Base-by-base conservation (phyloP, 2,329 filamentous ascomycete species). In the Helminthosporium solani region DNA sequence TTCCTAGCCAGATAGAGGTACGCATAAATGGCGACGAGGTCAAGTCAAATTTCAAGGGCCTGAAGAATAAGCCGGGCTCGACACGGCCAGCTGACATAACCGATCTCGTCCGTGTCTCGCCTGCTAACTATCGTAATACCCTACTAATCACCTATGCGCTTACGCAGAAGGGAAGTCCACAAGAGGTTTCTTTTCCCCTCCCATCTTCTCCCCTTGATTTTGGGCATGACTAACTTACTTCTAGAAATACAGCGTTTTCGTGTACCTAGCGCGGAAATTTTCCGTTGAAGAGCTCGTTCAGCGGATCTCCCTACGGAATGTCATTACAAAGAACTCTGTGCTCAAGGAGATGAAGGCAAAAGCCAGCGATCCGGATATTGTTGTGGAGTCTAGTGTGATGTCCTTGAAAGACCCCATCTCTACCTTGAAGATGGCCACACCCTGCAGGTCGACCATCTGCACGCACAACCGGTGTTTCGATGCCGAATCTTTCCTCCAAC, bases 41-140 rank as follows among this genome's bases (percentile, higher is more conserved):
- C 56, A 94, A 92, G 70, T 86, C 87, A n/a, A 99, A 97, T 67
- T 79, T 95, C 56, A 87, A 94, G 57, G 94, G 94, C 3, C 73
- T 99, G 51, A 99, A 99, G 73, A 96, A 96, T 69, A 95, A 94
- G 69, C 89, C 92, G 6, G 94, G 94, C 18, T 95, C 94, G 35
- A 99, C 94, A 33, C 85, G 90, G 61, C 94, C 94, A 7, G 90
- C 89, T 37, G 94, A 99, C 71, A 87, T 99, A 51, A 99, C 94
- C 7, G 76, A 81, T 54, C 79, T 83, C 49, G 75, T 97, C 36
- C 83, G 86, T 15, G 81, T 88, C 23, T 84, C 82, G 53, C 81
- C 84, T 9, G 64, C 77, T 15, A 78, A 78, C 34, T 95, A 92
- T 63, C 74, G 75, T 43, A 97, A 97, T 65, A 83, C 77, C 40